phyloP scores from a whole-genome alignment of 2,329 filamentous ascomycete genomes.

The Alternaria hordeiaustralica region DNA sequence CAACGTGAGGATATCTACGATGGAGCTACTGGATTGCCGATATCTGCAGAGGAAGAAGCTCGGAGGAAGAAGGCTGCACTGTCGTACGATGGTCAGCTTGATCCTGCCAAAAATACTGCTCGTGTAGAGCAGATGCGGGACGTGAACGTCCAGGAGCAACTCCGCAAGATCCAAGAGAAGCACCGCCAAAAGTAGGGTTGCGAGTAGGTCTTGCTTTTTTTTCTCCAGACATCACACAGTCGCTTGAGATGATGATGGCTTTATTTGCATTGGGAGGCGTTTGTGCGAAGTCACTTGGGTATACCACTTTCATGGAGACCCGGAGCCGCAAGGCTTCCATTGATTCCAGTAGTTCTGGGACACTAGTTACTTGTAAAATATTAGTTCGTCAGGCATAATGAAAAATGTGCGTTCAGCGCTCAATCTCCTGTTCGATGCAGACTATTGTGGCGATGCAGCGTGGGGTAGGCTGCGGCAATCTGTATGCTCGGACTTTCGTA shows the following conservation, averaged over 20 bases:
- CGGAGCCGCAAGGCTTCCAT: not conserved
- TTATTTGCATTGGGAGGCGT: slow-evolving; percentile 17
- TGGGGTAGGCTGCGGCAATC: not conserved
- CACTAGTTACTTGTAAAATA: not conserved
- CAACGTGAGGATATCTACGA: slow-evolving; percentile 90
- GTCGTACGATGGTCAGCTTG: slow-evolving; percentile 69
- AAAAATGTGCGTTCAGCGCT: not conserved
- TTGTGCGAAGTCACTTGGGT: slow-evolving; percentile 4
- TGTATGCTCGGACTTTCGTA: slow-evolving; percentile 35
- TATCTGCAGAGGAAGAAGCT: slow-evolving; percentile 75
- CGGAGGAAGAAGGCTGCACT: slow-evolving; percentile 77
- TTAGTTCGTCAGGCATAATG: not conserved
- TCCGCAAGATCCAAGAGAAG: slow-evolving; percentile 70
- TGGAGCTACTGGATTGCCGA: slow-evolving; percentile 67
- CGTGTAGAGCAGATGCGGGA: slow-evolving; percentile 60
- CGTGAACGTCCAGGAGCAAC: slow-evolving; percentile 82
- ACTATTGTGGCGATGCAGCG: not conserved
- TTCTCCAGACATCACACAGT: not conserved
- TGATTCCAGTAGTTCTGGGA: not conserved
- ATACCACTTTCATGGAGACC: not conserved
- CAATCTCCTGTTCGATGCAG: not conserved
- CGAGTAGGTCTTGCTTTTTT: slow-evolving; percentile 4
- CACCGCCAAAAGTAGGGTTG: slow-evolving; percentile 28
- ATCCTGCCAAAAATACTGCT: slow-evolving; percentile 62
- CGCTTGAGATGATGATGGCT: not conserved